Evolutionary conservation across 345 rosid species (phyloP), one percentile per base, ranked within the genome.

Genomic region (Psidium friedrichsthalianum): DNA sequence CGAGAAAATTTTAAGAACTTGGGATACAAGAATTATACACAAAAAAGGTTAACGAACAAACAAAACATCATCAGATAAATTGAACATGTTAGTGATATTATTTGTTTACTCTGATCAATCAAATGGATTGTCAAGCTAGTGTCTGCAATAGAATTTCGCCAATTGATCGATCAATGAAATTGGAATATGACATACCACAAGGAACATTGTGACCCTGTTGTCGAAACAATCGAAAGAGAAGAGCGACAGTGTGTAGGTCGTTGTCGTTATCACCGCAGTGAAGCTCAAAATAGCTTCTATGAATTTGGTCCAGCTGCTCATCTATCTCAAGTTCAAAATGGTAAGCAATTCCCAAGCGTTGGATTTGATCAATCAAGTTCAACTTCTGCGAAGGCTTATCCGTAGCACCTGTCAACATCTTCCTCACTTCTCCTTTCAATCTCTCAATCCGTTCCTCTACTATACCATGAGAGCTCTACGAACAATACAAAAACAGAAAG

Each of bases 211-310:
- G 55, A 29, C 88, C 91, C 15, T 85, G 85, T 9, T 89, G 89
- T 36, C 91, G 81, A 14, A 90, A 86, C 20, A 90, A 80, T 14
- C 91, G 85, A 53, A 89, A 91, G 18, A 47, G 83, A 51, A 88
- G 88, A 13, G 91, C 82, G 8, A 82, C 59, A 0, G 25, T 52
- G 51, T 82, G 36, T 0, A 90, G 90, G 27, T 86, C 86, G 27
- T 29, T 20, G 3, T 61, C 57, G 2, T 84, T 27, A 32, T 81
- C 55, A 8, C 21, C 20, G 0, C 20, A 3, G 2, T 21, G 13
- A 16, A 0, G 16, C 18, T 21, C 56, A 6, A 22, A 44, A 25
- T 42, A 57, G 32, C 47, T 20, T 10, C 52, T 13, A 29, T 24
- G 51, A 8, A 88, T 76, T 6, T 53, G 25, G 4, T 83, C 74